These are phyloP conservation scores for Chamaecrista fasciculata DNA, from an alignment of 306 rosid genomes.

Conservation along the genomic window DNA sequence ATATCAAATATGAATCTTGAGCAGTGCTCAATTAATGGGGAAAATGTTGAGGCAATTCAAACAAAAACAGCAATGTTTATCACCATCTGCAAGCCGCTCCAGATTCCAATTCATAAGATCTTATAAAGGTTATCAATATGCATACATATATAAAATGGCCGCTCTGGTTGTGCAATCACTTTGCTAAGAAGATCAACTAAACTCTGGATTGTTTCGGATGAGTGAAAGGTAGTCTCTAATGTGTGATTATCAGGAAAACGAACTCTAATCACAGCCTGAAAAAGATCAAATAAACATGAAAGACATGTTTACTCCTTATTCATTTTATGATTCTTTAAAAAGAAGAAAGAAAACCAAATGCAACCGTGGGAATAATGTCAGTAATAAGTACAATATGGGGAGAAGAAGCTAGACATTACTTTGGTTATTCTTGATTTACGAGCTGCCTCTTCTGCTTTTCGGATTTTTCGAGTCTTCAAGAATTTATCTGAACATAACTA, in stretches of 20 bases:
- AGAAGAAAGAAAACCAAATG: background rate
- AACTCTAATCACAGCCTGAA: constrained; percentile 83
- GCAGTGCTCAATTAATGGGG: background rate
- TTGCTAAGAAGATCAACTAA: constrained; percentile 67
- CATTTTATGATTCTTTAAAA: background rate
- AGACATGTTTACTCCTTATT: background rate
- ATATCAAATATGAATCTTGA: background rate
- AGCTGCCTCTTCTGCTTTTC: constrained; percentile 86
- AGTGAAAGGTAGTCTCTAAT: constrained; percentile 78
- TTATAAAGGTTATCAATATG: constrained; percentile 9
- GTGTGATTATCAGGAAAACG: constrained; percentile 93
- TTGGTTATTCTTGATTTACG: constrained; percentile 73
- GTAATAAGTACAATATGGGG: background rate
- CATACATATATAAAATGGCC: constrained; percentile 83
- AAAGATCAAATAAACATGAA: constrained; percentile 21
- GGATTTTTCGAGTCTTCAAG: constrained; percentile 75
- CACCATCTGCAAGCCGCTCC: background rate
- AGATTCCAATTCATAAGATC: background rate
- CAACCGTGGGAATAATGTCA: background rate
- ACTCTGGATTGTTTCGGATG: constrained; percentile 77
- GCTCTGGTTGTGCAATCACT: constrained; percentile 72
- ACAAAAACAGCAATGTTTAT: background rate
- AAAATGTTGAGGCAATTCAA: background rate
- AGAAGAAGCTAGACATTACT: constrained; percentile 37
- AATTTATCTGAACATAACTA: constrained; percentile 52